A percentile compares a stretch with the other conserved stretches of the same genome.
These are phyloP conservation scores for Beauveria australis DNA, from an alignment of 2,329 filamentous ascomycete species.

Conservation along the genomic window DNA sequence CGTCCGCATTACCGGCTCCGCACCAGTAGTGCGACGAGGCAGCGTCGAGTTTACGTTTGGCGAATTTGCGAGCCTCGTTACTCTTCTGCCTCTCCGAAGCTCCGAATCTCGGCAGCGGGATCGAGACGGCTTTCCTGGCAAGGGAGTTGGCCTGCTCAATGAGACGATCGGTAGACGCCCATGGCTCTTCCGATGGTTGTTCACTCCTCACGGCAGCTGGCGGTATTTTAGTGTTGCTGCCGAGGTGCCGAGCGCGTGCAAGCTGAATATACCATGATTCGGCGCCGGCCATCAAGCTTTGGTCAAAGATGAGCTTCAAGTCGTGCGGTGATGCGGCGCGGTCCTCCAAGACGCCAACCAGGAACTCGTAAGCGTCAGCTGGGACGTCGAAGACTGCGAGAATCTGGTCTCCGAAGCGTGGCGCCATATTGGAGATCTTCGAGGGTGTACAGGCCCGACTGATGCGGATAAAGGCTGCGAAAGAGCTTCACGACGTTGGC, in stretches of 20 bases:
- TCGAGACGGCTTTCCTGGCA: slow-evolving; percentile 17
- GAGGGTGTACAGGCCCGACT: background rate
- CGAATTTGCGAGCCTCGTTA: background rate
- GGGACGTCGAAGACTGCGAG: slow-evolving; percentile 26
- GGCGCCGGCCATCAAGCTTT: slow-evolving; percentile 25
- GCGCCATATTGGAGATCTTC: background rate
- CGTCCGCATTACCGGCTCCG: background rate
- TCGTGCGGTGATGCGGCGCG: slow-evolving; percentile 19
- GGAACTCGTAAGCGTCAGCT: slow-evolving; percentile 22
- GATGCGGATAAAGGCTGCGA: background rate
- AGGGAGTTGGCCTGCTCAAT: slow-evolving; percentile 24
- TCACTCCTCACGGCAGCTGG: background rate
- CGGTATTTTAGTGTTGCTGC: no score
- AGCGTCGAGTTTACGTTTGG: background rate
- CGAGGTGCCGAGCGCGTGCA: background rate
- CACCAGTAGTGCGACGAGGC: slow-evolving; percentile 7
- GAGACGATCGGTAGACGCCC: slow-evolving; percentile 12
- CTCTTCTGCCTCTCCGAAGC: background rate
- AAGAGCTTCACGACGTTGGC: background rate
- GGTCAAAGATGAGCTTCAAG: slow-evolving; percentile 19
- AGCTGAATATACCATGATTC: slow-evolving; percentile 15
- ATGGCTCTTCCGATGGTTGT: background rate
- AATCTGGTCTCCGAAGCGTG: slow-evolving; percentile 18
- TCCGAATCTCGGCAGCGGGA: background rate
- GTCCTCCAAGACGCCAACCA: slow-evolving; percentile 23